Evolutionary conservation across 129 eudicot species (phyloP), one percentile per base, ranked within the genome.

Genomic region (Tagetes patula): DNA sequence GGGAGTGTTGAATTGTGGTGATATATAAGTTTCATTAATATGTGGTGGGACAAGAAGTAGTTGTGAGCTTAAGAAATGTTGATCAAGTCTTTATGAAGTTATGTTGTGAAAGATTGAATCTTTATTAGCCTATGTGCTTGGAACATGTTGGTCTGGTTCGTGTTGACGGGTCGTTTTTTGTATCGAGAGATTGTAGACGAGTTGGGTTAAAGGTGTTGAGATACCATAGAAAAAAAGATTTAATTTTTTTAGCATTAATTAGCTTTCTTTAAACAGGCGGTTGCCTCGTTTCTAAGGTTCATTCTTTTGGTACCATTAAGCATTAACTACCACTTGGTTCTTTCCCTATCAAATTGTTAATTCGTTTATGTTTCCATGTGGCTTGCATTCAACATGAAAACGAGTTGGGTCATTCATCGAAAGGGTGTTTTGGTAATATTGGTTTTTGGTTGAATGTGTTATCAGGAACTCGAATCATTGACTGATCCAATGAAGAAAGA

Each of bases 401-500:
- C 39, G 71, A 61, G 62, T 77, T 49, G 50, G 33, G 30, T 45
- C 53, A 4, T 32, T 11, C 3, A 3, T 70, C 70, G 69, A 48
- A 37, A 45, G 66, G 70, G 73, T 54, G 43, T 64, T 65, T 42
- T 10, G 33, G 41, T 52, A 30, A 42, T 69, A 20, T 47, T 10
- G 48, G 3, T 27, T 12, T 64, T 39, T 13, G 4, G 34, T 64
- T 41, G 48, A 38, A 14, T 52, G 33, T 12, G 2, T 56, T 42
- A 33, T 70, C 87, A 94, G 98, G 98, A 94, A 79, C 85, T 94
- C 31, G 98, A 93, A 60, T 85, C 89, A 0, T 78, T 93, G 42
- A 84, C 96, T 0, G 98, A 93, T 80, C 98, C 98, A 5, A 87
- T 90, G 98, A 90, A 85, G 84, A 93, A 93, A 82, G 98, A 93